phyloP scores from a whole-genome alignment of 805 yeast species.

The Candida adriatica region DNA sequence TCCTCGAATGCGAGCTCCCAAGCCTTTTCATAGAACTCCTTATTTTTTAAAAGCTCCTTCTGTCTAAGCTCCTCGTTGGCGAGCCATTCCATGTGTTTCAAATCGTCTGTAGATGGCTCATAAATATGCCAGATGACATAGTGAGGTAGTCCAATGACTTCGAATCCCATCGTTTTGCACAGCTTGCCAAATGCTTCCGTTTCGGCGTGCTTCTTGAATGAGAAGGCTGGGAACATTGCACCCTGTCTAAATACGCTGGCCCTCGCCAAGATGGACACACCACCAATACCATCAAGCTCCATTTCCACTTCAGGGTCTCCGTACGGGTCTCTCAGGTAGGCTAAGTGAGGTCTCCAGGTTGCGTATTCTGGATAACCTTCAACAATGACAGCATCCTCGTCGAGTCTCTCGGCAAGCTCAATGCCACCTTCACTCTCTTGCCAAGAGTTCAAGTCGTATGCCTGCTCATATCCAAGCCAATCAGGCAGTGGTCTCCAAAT shows the following conservation, averaged over 20 bases:
- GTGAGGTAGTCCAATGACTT: slow-evolving; percentile 87
- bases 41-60: slow-evolving; percentile 54
- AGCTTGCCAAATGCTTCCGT: slow-evolving; percentile 95
- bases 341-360: slow-evolving; percentile 96
- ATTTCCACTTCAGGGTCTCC: slow-evolving; percentile 93
- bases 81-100: slow-evolving; percentile 84
- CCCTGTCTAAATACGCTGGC: slow-evolving; percentile 85
- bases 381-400: slow-evolving; percentile 93
- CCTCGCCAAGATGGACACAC: slow-evolving; percentile 85
- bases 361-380: slow-evolving; percentile 97
- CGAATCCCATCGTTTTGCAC: slow-evolving; percentile 78
- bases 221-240: slow-evolving; percentile 93
- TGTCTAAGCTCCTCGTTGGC: slow-evolving; percentile 69
- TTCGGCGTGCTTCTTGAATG: slow-evolving; percentile 94
- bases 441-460: slow-evolving; percentile 82
- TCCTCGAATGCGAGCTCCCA: slow-evolving; percentile 79
- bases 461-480: slow-evolving; percentile 80
- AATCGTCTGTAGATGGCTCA: slow-evolving; percentile 91
- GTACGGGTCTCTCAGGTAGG: slow-evolving; percentile 88
- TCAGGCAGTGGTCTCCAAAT: slow-evolving; percentile 89
- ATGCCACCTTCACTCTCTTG: slow-evolving; percentile 79
- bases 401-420: slow-evolving; percentile 66
- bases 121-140: slow-evolving; percentile 95
- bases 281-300: slow-evolving; percentile 95
- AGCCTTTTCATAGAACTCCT: slow-evolving; percentile 58